phyloP scores from a whole-genome alignment of 108 stramenopile species.

The Pelagomonas calceolata region DNA sequence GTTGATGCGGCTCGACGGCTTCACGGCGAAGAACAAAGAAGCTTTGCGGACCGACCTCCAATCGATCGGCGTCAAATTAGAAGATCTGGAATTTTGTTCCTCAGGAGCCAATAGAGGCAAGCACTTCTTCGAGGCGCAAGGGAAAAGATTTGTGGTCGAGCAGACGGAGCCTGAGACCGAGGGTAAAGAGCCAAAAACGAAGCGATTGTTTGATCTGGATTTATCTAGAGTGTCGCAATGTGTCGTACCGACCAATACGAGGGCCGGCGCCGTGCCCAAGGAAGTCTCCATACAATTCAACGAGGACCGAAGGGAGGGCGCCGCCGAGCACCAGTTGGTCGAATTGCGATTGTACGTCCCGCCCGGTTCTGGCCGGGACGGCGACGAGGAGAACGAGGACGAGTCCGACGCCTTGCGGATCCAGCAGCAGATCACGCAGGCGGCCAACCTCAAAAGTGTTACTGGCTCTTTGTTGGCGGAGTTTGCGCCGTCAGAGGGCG shows the following conservation, averaged over 20 bases:
- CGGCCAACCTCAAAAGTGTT: conserved; percentile 72
- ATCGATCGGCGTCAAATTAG: background rate
- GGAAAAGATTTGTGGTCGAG: background rate
- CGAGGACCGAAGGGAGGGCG: conserved; percentile 27
- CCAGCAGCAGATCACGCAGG: conserved; percentile 59
- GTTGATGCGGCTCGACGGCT: background rate
- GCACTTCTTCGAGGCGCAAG: conserved; percentile 1
- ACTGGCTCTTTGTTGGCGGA: conserved; percentile 78
- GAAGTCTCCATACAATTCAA: conserved; percentile 46
- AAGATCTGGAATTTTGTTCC: background rate
- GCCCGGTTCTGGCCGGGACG: conserved; percentile 37
- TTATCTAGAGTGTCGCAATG: conserved; percentile 34
- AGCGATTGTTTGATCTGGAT: conserved; percentile 20
- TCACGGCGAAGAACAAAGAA: background rate
- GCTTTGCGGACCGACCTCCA: background rate
- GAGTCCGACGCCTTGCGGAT: conserved; percentile 64
- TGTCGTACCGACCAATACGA: conserved; percentile 20
- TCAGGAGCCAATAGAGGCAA: conserved; percentile 8
- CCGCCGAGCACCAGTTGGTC: conserved; percentile 36
- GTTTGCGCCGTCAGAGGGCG: conserved; percentile 78
- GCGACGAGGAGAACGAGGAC: conserved; percentile 64
- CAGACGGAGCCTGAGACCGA: background rate
- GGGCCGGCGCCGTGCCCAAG: conserved; percentile 16
- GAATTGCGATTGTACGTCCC: conserved; percentile 85
- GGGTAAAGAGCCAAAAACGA: background rate